Evolutionary conservation across 2,329 filamentous ascomycete genomes (phyloP), one percentile per base, ranked within the genome.

Genomic region (Byssoonygena ceratinophila): DNA sequence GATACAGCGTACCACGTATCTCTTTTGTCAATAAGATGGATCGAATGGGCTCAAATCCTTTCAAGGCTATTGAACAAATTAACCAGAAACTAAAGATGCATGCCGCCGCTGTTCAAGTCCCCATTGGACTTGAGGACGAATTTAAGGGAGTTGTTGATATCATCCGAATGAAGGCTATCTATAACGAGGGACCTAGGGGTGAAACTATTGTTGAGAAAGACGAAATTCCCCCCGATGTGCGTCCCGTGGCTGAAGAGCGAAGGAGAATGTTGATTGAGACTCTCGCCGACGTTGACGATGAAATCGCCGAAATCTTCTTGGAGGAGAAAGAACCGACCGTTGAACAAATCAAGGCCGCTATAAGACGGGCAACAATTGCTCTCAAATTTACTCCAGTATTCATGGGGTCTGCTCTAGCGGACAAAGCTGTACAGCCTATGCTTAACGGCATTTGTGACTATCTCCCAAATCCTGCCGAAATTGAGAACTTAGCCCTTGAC

Each of bases 1-100:
- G 92, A 61, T 98, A 98, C 77, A 91, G 97, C 66, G 84, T 98
- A 57, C 92, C 92, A 56, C 81, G 92, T 62, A 83, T 98, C 68
- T 94, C 87, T 51, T 98, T 98, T 65, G 82, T 98, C 68, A 98
- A 98, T 76, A 98, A 98, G 78, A 97, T 98, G 91, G 92, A 98
- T 66, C 85, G 92, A 59, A 96, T 96, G 85, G 92, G 92, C 55
- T 87, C 92, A 59, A 97, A 98, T 67, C 92, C 92, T 7, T 98
- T 90, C 82, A 96, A 94, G 73, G 90, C 89, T 7, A 83, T 98
- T 53, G 91, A 98, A 37, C 90, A 96, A 73, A 97, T 98, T 76
- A 96, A 95, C 74, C 80, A 83, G 63, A 98, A 98, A 74, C 80
- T 98, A 57, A 90, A 90, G 73, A 84, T 97, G 50, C 83, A 87